A percentile compares a stretch with the other conserved stretches of the same genome.
Conservation (phyloP, 345 rosid genomes). For the Eucalyptus coolabah region DNA sequence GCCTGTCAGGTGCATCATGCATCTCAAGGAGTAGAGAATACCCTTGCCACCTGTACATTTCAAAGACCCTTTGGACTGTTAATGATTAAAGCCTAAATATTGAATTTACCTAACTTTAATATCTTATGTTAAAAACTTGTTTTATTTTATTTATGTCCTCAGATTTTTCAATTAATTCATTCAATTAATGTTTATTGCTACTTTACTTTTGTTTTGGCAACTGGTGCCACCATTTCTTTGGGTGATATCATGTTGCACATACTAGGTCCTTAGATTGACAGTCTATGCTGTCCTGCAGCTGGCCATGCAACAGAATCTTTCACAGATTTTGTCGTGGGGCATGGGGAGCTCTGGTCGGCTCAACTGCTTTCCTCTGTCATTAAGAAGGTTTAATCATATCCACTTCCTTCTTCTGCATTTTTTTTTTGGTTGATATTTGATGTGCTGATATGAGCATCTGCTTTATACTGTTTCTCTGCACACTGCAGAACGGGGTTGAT, state of each 20-base stretch:
- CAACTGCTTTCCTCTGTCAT: slow-evolving; percentile 74
- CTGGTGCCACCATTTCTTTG: background rate
- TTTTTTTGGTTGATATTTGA: background rate
- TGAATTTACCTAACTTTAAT: background rate
- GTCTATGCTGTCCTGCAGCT: slow-evolving; percentile 33
- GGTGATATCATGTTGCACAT: background rate
- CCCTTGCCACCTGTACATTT: background rate
- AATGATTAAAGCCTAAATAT: background rate
- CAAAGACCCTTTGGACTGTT: background rate
- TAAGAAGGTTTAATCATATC: slow-evolving; percentile 45
- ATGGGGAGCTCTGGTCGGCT: slow-evolving; percentile 98
- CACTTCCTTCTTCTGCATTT: background rate
- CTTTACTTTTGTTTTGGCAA: background rate
- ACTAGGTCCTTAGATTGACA: background rate
- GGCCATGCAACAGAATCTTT: slow-evolving; percentile 96
- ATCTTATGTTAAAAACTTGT: background rate
- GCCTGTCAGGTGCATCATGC: background rate
- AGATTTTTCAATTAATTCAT: background rate
- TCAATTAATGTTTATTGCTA: background rate
- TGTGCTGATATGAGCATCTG: background rate
- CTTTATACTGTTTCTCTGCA: background rate
- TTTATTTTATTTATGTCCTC: background rate
- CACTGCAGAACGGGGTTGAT: slow-evolving; percentile 59
- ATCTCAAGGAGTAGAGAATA: background rate
- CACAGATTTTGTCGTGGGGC: slow-evolving; percentile 91